Base-by-base conservation (phyloP, 345 rosid genomes). In the Bruguiera gymnorhiza region DNA sequence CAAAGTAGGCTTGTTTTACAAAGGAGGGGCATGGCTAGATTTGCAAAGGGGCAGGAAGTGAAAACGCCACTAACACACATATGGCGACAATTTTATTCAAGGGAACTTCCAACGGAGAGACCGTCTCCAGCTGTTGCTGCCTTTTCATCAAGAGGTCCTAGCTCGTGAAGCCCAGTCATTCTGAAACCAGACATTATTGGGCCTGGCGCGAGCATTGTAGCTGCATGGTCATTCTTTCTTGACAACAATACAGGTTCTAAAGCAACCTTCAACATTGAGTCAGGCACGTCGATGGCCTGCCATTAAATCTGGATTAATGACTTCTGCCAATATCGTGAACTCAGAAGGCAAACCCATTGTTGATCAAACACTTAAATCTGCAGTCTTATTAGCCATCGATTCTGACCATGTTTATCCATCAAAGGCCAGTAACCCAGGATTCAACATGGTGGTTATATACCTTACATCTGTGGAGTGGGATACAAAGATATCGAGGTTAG, bases 231-330 rank as follows among this genome's bases (percentile, higher is more conserved):
- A 0, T 7, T 53, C 24, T 53, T 3, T 53, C 24, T n/a, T 7
- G 57, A 53, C 24, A n/a, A 53, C 10, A 20, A 53, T 6, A 7
- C 3, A n/a, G 11, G 24, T 53, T 6, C 57, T 20, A 53, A 20
- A 53, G 3, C 3, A 53, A n/a, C 57, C 8, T 7, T n/a, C 57
- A 53, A n/a, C 57, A 53, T 53, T 3, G 24, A 68, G 3, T 83
- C 87, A 59, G 91, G 87, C 67, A 87, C 84, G 46, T 87, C 88
- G 8, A 87, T 87, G 91, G 72, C 88, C 0, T 81, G 84, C 73
- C 87, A 76, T 87, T 46, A 79, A 79, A 84, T 87, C 88, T n/a
- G 84, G 87, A 27, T 73, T 83, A 6, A 78, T 87, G 30, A 84
- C 88, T 15, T 67, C 82, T 3, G 82, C 82, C 8, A 20, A 7